These are phyloP conservation scores for Margaritispora aquatica DNA, from an alignment of 495 filamentous ascomycete species.

Conservation along the genomic window DNA sequence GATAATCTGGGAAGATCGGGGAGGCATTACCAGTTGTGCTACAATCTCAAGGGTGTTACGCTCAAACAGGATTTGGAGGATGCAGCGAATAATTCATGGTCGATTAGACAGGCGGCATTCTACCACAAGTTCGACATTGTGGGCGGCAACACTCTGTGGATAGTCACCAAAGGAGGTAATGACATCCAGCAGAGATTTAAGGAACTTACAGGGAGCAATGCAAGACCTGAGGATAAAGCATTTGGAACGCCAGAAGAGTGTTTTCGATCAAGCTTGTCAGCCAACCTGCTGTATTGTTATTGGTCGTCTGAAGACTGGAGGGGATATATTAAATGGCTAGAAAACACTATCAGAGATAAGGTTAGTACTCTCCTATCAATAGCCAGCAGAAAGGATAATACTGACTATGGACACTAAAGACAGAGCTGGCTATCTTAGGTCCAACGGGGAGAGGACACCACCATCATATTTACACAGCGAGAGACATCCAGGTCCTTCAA, in stretches of 20 bases:
- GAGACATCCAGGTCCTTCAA: conserved; percentile 31
- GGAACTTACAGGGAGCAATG: conserved; percentile 27
- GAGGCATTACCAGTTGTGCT: conserved; percentile 32
- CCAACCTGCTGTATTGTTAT: conserved; percentile 34
- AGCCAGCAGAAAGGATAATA: conserved; percentile 7
- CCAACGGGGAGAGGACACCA: conserved; percentile 16
- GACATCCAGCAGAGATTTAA: conserved; percentile 31
- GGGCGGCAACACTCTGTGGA: conserved; percentile 32
- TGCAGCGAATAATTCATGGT: conserved; percentile 27
- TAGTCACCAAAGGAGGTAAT: conserved; percentile 27
- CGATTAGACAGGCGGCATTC: conserved; percentile 36
- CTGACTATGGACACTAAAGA: background rate
- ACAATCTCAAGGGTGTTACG: conserved; percentile 34
- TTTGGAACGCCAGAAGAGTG: conserved; percentile 26
- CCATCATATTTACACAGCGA: conserved; percentile 20
- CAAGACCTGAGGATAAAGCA: conserved; percentile 21
- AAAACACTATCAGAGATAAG: conserved; percentile 29
- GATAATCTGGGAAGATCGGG: conserved; percentile 32
- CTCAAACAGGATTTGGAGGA: conserved; percentile 1
- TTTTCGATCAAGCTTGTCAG: conserved; percentile 28
- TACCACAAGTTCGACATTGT: conserved; percentile 40
- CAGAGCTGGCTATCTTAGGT: conserved; percentile 19
- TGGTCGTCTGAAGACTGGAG: conserved; percentile 40
- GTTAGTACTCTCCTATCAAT: conserved; percentile 8
- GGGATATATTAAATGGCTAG: conserved; percentile 34